Evolutionary conservation across 495 filamentous ascomycete genomes (phyloP), one percentile per base, ranked within the genome.

Genomic region (Aspergillus nidulans): DNA sequence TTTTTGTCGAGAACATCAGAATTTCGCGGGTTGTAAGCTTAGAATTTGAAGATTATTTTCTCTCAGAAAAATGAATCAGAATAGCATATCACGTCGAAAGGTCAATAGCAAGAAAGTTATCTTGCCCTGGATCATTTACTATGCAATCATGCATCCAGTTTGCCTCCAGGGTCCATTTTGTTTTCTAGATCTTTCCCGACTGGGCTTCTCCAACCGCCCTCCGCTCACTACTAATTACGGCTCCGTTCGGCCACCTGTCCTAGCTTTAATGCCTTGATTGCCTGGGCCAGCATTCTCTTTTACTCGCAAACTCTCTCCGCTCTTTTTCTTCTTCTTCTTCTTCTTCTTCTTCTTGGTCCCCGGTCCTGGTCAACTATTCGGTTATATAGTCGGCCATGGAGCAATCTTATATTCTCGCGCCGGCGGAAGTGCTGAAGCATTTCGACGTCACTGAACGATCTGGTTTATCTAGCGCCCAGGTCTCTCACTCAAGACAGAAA

Each of bases 391-490:
- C 56, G 53, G 61, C 50, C 55, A 96, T 96, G 92, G 90, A 97
- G 65, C 80, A 82, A 69, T 85, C 91, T 39, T 96, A 87, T 68
- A 74, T 84, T 49, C 80, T 80, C 66, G 77, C 87, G 54, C 80
- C 79, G 60, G 72, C 81, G 50, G 81, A 91, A 63, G 83, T 87
- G 59, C 78, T 96, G 63, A 76, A 80, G 64, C 76, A 84, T 63
- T 91, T 96, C 63, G 70, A 77, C 23, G 89, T 90, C 24, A 73
- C 85, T 48, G 81, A 86, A 60, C 58, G 74, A 16, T 71, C 75
- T 54, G 92, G 92, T 57, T 75, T 97, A 56, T 85, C 81, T 19
- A 80, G 87, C 49, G 65, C 73, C 19, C 89, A 92, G 66, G 85
- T 92, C n/a, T 16, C 71, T 23, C 70, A 77, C 43, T 77, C 77